Evolutionary conservation across 2,329 filamentous ascomycete genomes (phyloP).

Genomic region (Fusarium oligoseptatum): DNA sequence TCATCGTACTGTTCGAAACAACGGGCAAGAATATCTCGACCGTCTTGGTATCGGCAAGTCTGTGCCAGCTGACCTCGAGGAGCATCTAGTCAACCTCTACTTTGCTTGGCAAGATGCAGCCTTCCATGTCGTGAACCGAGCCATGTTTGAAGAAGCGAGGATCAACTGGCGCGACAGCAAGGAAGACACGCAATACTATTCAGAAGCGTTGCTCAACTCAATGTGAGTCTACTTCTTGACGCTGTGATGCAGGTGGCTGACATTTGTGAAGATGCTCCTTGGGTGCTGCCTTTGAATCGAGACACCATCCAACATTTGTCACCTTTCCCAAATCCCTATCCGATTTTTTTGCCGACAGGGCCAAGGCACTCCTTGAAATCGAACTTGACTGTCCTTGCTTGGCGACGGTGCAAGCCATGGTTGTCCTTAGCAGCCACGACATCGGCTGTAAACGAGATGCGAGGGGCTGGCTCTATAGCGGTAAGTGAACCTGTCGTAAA

Average conservation of each 20-base stretch:
- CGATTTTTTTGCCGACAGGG: slow-evolving; percentile 46
- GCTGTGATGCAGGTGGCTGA: not conserved
- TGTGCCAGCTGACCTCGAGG: slow-evolving; percentile 30
- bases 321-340: slow-evolving; percentile 52
- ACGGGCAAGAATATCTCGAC: slow-evolving; percentile 44
- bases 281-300: slow-evolving; percentile 58
- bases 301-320: slow-evolving; percentile 56
- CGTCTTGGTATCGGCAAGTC: slow-evolving; percentile 38
- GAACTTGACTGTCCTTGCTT: slow-evolving; percentile 45
- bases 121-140: slow-evolving; percentile 43
- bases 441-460: slow-evolving; percentile 45
- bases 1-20: slow-evolving; percentile 43
- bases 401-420: slow-evolving; percentile 45
- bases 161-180: slow-evolving; percentile 30
- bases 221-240: slow-evolving; percentile 36
- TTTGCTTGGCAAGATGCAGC: slow-evolving; percentile 42
- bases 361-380: slow-evolving; percentile 45
- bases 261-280: slow-evolving; percentile 52
- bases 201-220: slow-evolving; percentile 45
- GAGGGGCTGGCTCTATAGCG: slow-evolving; percentile 46
- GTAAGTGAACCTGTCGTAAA: slow-evolving; percentile 12
- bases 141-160: slow-evolving; percentile 36
- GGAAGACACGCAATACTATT: slow-evolving; percentile 46
- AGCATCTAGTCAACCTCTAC: slow-evolving; percentile 37
- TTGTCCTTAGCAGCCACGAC: slow-evolving; percentile 45